A percentile compares a stretch with the other conserved stretches of the same genome.
Evolutionary conservation across 768 basidiomycete genomes (phyloP).

Genomic region (Hypsizygus marmoreus): DNA sequence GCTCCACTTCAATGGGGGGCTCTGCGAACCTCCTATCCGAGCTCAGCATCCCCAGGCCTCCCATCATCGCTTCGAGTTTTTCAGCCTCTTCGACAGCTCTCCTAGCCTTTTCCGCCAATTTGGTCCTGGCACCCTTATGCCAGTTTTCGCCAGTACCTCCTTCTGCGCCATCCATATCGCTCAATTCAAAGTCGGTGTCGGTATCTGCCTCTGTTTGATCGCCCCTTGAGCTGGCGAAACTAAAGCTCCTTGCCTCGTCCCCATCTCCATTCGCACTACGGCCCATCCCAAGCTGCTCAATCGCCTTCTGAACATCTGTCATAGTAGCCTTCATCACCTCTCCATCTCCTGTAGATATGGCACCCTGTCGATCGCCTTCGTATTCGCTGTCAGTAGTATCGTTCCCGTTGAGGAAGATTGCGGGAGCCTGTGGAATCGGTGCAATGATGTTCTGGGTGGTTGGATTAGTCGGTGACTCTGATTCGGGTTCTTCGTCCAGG

Average conservation of each 20-base stretch:
- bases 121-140: conserved; percentile 65
- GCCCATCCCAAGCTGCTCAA: conserved; percentile 76
- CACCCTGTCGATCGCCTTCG: conserved; percentile 21
- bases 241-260: conserved; percentile 70
- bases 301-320: conserved; percentile 88
- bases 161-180: conserved; percentile 46
- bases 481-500: conserved; percentile 49
- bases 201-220: conserved; percentile 61
- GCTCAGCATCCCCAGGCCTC: conserved; percentile 19
- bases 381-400: conserved; percentile 24
- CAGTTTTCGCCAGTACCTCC: conserved; percentile 47
- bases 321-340: conserved; percentile 85
- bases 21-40: conserved; percentile 31
- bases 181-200: conserved; percentile 52
- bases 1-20: conserved; percentile 73
- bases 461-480: conserved; percentile 30
- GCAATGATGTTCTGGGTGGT: conserved; percentile 26
- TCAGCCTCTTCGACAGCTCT: conserved; percentile 61
- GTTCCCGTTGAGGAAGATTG: conserved; percentile 27
- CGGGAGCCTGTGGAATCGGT: conserved; percentile 39
- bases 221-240: conserved; percentile 70
- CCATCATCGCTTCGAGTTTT: conserved; percentile 45
- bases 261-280: conserved; percentile 37
- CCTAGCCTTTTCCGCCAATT: conserved; percentile 70
- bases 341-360: conserved; percentile 35